phyloP scores from a whole-genome alignment of 805 yeast genomes.

The Ogataea pilisensis region DNA sequence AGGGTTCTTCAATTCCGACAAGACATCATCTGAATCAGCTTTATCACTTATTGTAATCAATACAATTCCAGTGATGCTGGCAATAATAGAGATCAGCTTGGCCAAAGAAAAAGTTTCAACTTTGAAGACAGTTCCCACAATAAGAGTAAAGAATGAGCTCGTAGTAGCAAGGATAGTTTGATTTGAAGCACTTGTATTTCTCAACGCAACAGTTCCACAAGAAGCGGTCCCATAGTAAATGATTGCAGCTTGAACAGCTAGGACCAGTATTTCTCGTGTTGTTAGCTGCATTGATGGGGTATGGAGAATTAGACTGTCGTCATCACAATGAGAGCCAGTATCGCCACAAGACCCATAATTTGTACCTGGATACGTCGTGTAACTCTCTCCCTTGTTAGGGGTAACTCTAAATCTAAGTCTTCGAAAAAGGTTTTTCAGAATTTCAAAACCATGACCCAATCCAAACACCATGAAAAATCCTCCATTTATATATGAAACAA shows the following conservation, averaged over 20 bases:
- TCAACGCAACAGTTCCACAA: conserved; percentile 38
- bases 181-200: conserved; percentile 50
- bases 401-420: conserved; percentile 1
- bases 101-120: conserved; percentile 40
- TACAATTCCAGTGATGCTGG: conserved; percentile 45
- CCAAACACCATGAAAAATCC: conserved; percentile 43
- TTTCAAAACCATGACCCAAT: conserved; percentile 31
- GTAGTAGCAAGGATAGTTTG: conserved; percentile 49
- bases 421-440: not conserved
- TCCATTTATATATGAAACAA: conserved; percentile 46
- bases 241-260: conserved; percentile 38
- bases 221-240: conserved; percentile 41
- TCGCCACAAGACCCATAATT: conserved; percentile 10
- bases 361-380: not conserved
- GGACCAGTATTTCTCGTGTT: conserved; percentile 28
- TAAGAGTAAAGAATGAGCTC: conserved; percentile 46
- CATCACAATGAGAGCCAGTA: not conserved
- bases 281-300: conserved; percentile 24
- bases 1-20: conserved; percentile 27
- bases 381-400: not conserved
- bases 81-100: conserved; percentile 39
- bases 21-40: not conserved
- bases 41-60: conserved; percentile 37
- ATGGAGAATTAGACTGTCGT: conserved; percentile 10
- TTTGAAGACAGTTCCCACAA: conserved; percentile 37